Percentiles rank a stretch among this genome's conserved stretches.
Evolutionary conservation across 2,329 filamentous ascomycete species (phyloP).

Genomic region (Cladosporium sp.): DNA sequence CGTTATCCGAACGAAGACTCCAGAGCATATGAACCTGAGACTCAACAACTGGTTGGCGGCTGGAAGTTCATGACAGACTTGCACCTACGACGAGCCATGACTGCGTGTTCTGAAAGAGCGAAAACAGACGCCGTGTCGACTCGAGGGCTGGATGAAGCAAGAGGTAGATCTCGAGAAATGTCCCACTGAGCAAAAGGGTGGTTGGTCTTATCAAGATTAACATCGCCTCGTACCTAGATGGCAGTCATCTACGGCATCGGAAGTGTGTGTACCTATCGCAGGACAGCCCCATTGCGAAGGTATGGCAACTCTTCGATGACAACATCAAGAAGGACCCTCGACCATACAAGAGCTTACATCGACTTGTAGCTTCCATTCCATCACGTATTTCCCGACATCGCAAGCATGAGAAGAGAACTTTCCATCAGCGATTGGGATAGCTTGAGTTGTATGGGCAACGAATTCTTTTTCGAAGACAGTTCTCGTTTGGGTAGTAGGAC

Average conservation of each 20-base stretch:
- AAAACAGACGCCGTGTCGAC: background rate
- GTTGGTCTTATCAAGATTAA: background rate
- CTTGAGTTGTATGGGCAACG: background rate
- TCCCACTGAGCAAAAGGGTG: background rate
- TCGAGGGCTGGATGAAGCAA: background rate
- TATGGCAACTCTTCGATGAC: background rate
- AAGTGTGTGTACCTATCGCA: background rate
- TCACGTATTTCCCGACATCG: background rate
- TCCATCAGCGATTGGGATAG: background rate
- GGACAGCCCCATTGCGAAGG: background rate
- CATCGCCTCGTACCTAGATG: background rate
- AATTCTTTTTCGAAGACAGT: background rate
- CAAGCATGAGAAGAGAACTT: background rate
- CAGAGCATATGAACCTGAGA: background rate
- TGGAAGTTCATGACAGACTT: background rate
- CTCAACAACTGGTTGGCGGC: background rate
- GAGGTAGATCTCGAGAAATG: background rate
- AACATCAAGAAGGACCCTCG: background rate
- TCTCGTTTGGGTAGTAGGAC: background rate
- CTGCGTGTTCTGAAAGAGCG: background rate
- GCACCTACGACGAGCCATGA: background rate
- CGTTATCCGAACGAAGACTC: background rate
- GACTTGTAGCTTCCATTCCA: background rate
- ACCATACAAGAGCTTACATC: background rate
- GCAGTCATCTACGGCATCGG: background rate